These are phyloP conservation scores for Cyclotella distinguenda DNA, from an alignment of 108 stramenopile species.

Conservation along the genomic window DNA sequence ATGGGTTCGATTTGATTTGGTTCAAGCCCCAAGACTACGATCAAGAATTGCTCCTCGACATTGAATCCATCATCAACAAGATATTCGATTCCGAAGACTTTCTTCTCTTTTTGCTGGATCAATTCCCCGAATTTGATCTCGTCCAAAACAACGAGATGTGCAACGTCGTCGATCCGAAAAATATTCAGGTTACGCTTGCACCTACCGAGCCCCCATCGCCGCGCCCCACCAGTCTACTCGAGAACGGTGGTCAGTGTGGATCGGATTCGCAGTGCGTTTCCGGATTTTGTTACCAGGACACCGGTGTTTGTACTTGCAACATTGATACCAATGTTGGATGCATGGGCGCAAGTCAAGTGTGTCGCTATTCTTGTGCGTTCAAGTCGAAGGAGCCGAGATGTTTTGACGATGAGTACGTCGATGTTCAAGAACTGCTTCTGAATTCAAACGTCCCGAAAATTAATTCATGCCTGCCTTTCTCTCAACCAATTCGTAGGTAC, in stretches of 20 bases:
- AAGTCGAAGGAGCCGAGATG: not conserved
- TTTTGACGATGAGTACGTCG: slow-evolving; percentile 9
- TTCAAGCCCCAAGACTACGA: slow-evolving; percentile 27
- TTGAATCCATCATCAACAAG: slow-evolving; percentile 14
- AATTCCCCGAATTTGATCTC: slow-evolving; percentile 20
- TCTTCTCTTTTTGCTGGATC: slow-evolving; percentile 6
- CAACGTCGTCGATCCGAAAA: slow-evolving; percentile 25
- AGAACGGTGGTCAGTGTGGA: not conserved
- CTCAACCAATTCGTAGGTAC: not conserved
- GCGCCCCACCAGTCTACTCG: slow-evolving; percentile 5
- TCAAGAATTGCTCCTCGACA: slow-evolving; percentile 15
- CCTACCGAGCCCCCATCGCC: slow-evolving; percentile 11
- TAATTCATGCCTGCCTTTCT: not conserved
- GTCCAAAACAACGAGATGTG: slow-evolving; percentile 14
- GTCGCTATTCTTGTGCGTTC: slow-evolving; percentile 15
- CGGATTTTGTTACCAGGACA: slow-evolving; percentile 12
- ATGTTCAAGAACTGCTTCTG: no score
- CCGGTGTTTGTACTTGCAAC: slow-evolving; percentile 3
- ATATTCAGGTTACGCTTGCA: slow-evolving; percentile 10
- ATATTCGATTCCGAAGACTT: slow-evolving; percentile 23
- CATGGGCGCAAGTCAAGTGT: not conserved
- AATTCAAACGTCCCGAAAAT: no score
- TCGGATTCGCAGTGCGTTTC: slow-evolving; percentile 12
- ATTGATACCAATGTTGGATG: slow-evolving; percentile 4
- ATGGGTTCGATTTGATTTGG: slow-evolving; percentile 42